Conservation (phyloP, 169 alveolate genomes). For the Eimeria falciformis region DNA sequence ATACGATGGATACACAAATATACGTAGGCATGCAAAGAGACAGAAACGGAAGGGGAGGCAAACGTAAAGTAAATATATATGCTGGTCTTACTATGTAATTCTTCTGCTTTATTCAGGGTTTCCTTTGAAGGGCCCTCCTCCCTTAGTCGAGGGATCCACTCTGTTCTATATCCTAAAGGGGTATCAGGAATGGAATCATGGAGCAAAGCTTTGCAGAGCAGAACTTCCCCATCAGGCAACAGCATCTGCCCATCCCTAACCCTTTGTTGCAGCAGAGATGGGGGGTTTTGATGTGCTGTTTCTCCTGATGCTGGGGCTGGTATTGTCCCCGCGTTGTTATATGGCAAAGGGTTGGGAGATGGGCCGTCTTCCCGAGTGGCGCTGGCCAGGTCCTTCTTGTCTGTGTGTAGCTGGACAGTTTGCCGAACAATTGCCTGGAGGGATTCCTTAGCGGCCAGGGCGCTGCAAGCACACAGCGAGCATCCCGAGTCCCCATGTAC, state of each 20-base stretch:
- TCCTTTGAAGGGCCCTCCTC: slow-evolving; percentile 38
- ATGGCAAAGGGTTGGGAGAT: not conserved
- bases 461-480: slow-evolving; percentile 11
- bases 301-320: not conserved
- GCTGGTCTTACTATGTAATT: not conserved
- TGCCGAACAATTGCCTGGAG: slow-evolving; percentile 59
- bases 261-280: slow-evolving; percentile 16
- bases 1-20: no score
- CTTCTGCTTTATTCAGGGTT: not conserved
- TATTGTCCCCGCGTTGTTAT: not conserved
- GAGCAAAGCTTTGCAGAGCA: slow-evolving; percentile 47
- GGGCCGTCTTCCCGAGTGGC: not conserved
- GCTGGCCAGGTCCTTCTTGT: not conserved
- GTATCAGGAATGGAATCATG: slow-evolving; percentile 46
- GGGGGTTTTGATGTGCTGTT: not conserved
- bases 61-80: no score
- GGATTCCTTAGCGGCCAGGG: slow-evolving; percentile 39
- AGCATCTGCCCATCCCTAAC: slow-evolving; percentile 2
- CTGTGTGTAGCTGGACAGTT: not conserved
- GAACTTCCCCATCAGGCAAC: slow-evolving; percentile 68
- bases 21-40: no score
- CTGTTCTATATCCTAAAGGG: slow-evolving; percentile 30
- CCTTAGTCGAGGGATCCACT: not conserved
- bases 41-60: no score
- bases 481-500: no score